phyloP scores from a whole-genome alignment of 768 basidiomycete species.

The Naganishia vaughanmartiniae region DNA sequence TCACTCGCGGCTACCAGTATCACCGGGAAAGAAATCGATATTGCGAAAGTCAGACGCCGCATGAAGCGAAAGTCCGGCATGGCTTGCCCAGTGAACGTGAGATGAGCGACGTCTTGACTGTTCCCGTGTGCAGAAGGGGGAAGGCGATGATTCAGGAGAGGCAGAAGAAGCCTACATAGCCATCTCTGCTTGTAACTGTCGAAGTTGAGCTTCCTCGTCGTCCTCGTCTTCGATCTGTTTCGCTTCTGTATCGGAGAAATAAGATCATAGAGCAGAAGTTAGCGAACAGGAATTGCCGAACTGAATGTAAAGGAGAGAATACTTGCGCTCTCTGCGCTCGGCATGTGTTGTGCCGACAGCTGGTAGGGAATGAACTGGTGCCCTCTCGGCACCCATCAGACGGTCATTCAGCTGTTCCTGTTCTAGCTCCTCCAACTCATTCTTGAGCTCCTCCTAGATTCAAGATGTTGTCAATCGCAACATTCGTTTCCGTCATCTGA shows the following conservation, averaged over 20 bases:
- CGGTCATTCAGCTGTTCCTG: conserved; percentile 82
- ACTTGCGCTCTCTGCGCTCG: conserved; percentile 39
- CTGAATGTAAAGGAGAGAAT: neutral
- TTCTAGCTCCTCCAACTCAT: conserved; percentile 81
- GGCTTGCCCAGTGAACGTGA: neutral
- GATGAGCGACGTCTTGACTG: neutral
- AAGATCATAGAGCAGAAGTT: neutral
- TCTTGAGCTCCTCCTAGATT: conserved; percentile 71
- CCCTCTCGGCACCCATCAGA: conserved; percentile 81
- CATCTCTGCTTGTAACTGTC: conserved; percentile 72
- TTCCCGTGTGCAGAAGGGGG: neutral
- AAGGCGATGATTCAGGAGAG: neutral
- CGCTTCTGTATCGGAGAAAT: neutral
- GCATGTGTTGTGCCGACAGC: conserved; percentile 7
- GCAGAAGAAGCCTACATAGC: conserved; percentile 44
- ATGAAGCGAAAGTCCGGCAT: neutral
- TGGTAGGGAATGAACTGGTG: conserved; percentile 74
- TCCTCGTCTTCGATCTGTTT: conserved; percentile 63
- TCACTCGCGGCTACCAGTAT: neutral
- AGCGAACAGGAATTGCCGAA: neutral
- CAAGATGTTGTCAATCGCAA: neutral
- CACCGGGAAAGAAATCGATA: neutral
- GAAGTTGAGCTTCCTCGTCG: conserved; percentile 87
- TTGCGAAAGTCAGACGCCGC: neutral
- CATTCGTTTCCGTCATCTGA: neutral